Base-by-base conservation (phyloP, 1,139 yeast species). In the Sugiyamaella xylanicola region DNA sequence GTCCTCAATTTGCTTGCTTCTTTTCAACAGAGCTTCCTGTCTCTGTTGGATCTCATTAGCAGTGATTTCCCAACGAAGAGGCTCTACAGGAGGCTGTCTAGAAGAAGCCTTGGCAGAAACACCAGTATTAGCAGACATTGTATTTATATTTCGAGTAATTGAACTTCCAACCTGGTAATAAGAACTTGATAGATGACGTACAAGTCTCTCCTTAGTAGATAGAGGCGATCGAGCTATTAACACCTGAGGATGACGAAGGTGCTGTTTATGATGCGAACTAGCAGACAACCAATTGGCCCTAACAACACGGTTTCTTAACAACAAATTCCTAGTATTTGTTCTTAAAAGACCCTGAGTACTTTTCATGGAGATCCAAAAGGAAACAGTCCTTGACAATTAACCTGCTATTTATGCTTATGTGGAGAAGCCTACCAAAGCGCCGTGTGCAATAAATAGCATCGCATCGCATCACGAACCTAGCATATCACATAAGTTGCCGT, bases 61-160 rank as follows among this genome's bases (percentile, higher is more conserved):
- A 7, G 87, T 75, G 62, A 77, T 81, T 25, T 75, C 71, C 95
- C 95, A 87, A 37, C 67, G 59, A 25, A 88, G 86, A n/a, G 86
- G 78, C 0, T 65, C 48, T 60, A 79, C 82, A 27, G 81, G 79
- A 8, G 77, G 72, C 1, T 53, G 52, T 25, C 64, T 58, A 44
- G 55, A 55, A 2, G 54, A 32, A 22, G 50, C 29, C 29, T 25
- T 25, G 15, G 59, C 32, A 44, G 54, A 32, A 22, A 43, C 37
- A 49, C 46, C 44, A 17, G 46, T 41, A 16, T 48, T 15, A 32
- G 37, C 37, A 25, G 48, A 29, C 48, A 45, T 45, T 19, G 21
- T 32, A n/a, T 32, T 32, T 8, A 32, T 32, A 32, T 32, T 32
- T 32, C 37, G 4, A 11, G 37, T 32, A 13, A 32, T 32, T 8